A percentile compares a stretch with the other conserved stretches of the same genome.
Evolutionary conservation across 148 eudicot genomes (phyloP).

Genomic region (Camellia sinensis): DNA sequence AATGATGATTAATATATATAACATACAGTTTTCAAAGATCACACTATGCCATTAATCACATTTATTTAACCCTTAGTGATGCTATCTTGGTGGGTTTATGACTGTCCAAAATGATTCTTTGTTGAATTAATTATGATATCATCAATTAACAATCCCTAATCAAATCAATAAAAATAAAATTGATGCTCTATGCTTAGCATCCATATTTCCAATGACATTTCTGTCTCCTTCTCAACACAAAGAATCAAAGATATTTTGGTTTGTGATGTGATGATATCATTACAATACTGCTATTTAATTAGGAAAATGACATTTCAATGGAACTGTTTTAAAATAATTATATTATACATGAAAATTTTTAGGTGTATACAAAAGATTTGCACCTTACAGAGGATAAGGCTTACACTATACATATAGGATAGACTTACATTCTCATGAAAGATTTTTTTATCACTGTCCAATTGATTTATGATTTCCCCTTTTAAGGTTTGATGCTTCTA

Average conservation of each 20-base stretch:
- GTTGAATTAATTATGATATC: not conserved
- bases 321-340: no score
- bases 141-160: not conserved
- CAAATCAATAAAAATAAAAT: not conserved
- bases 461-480: no score
- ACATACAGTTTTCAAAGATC: not conserved
- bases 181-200: not conserved
- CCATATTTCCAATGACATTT: not conserved
- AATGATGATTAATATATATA: not conserved
- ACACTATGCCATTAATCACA: slow-evolving; percentile 9
- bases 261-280: not conserved
- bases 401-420: no score
- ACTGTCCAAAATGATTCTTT: slow-evolving; percentile 1
- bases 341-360: no score
- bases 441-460: no score
- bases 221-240: not conserved
- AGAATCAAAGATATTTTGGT: not conserved
- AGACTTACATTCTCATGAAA: no score
- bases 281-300: no score
- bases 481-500: no score
- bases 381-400: no score
- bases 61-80: slow-evolving; percentile 13
- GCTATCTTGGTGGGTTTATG: slow-evolving; percentile 2
- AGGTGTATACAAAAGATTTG: no score
- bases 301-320: no score